Evolutionary conservation across 2,329 filamentous ascomycete species (phyloP), one percentile per base, ranked within the genome.

Genomic region (Lizonia empirigonia): DNA sequence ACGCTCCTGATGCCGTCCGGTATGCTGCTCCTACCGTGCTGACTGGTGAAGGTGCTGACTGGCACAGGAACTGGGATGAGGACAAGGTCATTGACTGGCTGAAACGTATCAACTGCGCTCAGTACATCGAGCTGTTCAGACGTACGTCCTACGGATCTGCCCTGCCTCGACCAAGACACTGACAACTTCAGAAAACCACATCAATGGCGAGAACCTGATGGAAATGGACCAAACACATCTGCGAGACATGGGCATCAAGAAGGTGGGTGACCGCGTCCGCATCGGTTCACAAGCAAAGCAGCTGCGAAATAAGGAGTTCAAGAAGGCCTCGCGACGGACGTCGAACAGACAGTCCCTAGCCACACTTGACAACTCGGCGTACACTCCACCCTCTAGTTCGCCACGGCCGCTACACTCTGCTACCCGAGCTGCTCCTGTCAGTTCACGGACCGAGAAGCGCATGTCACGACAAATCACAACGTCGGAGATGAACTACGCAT

Each of bases 241-340:
- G 58, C 95, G 96, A 74, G 94, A 99, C 74, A 96, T 99, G 85
- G 94, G 94, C 34, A 93, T 99, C 63, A 95, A 96, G 63, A 99
- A 97, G 76, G 90, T 99, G 59, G 94, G 94, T 58, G 94, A 99
- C 74, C 87, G 94, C 45, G 93, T 99, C 27, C 89, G 93, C 57
- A 87, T 99, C 55, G 75, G 77, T 35, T 73, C 77, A 2, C 77
- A 80, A 52, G 78, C 77, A 22, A 80, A 80, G 65, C 69, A 77
- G 39, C 77, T 81, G 38, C 67, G 78, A 8, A 78, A 75, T 56
- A 76, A 72, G 55, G 77, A 79, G 44, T 79, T 77, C 65, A 77
- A 75, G 55, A 73, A 75, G 59, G 74, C 73, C 9, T 79, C 77
- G 75, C 91, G 91, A 77, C 85, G 90, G 55, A 91, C 64, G 22